Evolutionary conservation across 1,284 basidiomycete genomes (phyloP).

Genomic region (Schizophyllum amplum): DNA sequence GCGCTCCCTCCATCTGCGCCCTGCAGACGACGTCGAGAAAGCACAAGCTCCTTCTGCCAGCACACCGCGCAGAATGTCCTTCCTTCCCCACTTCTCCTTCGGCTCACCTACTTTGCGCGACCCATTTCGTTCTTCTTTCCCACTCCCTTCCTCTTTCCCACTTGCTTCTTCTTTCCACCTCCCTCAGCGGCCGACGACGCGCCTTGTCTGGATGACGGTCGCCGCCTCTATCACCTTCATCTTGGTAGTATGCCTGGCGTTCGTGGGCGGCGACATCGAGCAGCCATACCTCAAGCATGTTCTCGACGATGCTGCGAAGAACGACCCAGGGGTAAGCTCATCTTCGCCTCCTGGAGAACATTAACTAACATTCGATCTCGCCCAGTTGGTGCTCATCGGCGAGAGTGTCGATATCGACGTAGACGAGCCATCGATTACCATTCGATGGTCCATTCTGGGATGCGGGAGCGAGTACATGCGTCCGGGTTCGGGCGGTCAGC

Average conservation of each 20-base stretch:
- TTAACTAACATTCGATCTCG: not conserved
- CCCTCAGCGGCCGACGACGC: conserved; percentile 24
- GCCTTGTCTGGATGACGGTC: conserved; percentile 27
- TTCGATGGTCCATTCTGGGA: conserved; percentile 50
- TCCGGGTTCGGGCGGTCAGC: conserved; percentile 39
- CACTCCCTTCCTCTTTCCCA: not conserved
- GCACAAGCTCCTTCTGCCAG: conserved; percentile 3
- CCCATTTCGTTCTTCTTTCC: not conserved
- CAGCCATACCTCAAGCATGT: conserved; percentile 32
- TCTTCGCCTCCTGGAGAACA: not conserved
- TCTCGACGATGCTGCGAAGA: conserved; percentile 32
- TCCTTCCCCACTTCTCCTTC: not conserved
- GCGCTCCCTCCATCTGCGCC: conserved; percentile 28
- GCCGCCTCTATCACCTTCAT: conserved; percentile 40
- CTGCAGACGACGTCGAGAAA: conserved; percentile 7
- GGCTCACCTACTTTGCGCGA: not conserved
- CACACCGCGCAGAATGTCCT: not conserved
- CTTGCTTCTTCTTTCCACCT: conserved; percentile 32
- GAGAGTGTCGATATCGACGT: conserved; percentile 51
- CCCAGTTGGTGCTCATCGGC: conserved; percentile 43
- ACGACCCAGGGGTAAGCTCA: conserved; percentile 36
- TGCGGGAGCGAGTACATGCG: conserved; percentile 41
- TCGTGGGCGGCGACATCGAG: conserved; percentile 37
- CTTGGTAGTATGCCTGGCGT: conserved; percentile 36
- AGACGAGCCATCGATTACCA: conserved; percentile 46